Base-by-base conservation (phyloP, 768 basidiomycete genomes). In the Cystobasidium ongulense region DNA sequence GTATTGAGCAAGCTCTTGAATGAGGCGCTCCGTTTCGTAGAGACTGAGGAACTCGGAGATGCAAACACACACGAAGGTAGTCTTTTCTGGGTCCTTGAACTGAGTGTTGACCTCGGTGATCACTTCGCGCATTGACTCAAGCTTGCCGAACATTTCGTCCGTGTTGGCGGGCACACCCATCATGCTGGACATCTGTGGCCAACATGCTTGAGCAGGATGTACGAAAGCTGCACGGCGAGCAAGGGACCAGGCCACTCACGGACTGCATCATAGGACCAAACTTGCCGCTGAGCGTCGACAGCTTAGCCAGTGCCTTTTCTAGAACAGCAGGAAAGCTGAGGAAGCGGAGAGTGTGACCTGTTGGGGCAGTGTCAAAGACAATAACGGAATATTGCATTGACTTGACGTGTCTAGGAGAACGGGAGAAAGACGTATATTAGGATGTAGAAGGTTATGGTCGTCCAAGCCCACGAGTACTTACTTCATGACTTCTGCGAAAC, bases 401-500 rank as follows among this genome's bases (percentile, higher is more conserved):
- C 82, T 99, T 97, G 82, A 99, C 96, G 81, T 99, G 95, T 81
- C 94, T 97, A 78, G 0, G 1, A 35, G 23, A n/a, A 31, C 1
- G 8, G 50, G 33, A 5, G 36, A 10, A 31, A 25, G 15, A 5
- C 15, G 53, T 43, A 57, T 29, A 15, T 39, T 18, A 31, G 38
- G 13, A 25, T 63, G 33, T 27, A 43, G 23, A 57, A 4, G 35
- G 21, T 1, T 7, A 3, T 25, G 3, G 33, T 31, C 1, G 35
- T 27, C 27, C 41, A 13, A 7, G 52, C 10, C 31, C 33, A 50
- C 25, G 39, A 15, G 18, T 23, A 83, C 87, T 72, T 74, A 96
- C 95, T 98, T 99, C 96, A 98, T 99, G 81, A 99, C 96, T 82
- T 99, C 96, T 0, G 96, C 96, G 78, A 99, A 99, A 76, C 92